phyloP scores from a whole-genome alignment of 371 early-diverging fungal genomes.

The Synchytrium microbalum region DNA sequence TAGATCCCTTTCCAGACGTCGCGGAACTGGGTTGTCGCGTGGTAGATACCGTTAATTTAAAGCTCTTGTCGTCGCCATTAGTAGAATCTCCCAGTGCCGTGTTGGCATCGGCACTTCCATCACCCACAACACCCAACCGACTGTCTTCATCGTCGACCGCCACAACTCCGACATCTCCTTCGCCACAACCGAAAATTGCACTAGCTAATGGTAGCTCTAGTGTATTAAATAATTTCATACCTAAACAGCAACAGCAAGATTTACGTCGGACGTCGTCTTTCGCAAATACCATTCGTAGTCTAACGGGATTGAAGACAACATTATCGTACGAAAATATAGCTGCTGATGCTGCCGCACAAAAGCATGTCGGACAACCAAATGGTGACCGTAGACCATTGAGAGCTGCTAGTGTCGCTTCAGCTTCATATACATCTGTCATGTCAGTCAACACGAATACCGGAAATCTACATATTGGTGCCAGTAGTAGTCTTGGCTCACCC shows the following conservation, averaged over 20 bases:
- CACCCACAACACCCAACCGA: not conserved
- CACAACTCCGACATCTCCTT: not conserved
- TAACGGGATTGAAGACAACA: slow-evolving; percentile 11
- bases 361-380: not conserved
- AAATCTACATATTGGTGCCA: not conserved
- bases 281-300: slow-evolving; percentile 16
- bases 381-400: not conserved
- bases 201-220: not conserved
- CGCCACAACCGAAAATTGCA: not conserved
- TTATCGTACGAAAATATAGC: not conserved
- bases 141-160: not conserved
- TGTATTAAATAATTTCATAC: not conserved
- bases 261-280: slow-evolving; percentile 43
- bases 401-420: not conserved
- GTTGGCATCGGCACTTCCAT: not conserved
- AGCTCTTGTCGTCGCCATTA: slow-evolving; percentile 38
- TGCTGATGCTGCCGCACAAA: not conserved
- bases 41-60: slow-evolving; percentile 63
- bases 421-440: not conserved
- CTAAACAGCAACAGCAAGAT: slow-evolving; percentile 20
- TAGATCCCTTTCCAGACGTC: slow-evolving; percentile 69
- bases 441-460: not conserved
- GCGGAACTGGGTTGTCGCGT: slow-evolving; percentile 53
- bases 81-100: slow-evolving; percentile 20
- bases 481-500: not conserved